Conservation (phyloP, 495 filamentous ascomycete genomes). For the Penicillium dipodomyicola region DNA sequence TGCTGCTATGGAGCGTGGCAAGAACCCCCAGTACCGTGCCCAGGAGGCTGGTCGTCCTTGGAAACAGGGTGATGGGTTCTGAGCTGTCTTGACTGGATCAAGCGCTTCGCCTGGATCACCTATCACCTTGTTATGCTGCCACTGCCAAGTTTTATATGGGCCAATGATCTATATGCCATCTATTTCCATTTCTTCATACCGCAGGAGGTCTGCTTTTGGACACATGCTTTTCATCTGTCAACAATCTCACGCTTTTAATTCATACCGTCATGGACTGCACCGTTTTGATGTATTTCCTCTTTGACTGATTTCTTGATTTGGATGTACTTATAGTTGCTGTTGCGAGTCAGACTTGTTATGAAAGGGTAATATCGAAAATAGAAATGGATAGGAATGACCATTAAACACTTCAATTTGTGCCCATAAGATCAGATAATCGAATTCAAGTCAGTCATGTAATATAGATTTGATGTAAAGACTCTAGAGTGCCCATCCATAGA, state of each 20-base stretch:
- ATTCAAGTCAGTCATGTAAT: not conserved
- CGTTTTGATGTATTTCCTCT: no score
- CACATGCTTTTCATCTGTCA: not conserved
- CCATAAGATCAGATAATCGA: no score
- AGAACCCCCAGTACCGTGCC: conserved; percentile 51
- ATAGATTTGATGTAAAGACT: not conserved
- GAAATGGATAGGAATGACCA: not conserved
- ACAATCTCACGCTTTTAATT: not conserved
- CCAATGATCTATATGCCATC: conserved; percentile 4
- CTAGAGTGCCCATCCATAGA: not conserved
- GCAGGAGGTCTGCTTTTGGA: not conserved
- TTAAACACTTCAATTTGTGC: not conserved
- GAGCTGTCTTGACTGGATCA: conserved; percentile 9
- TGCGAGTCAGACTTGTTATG: not conserved
- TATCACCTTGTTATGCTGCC: not conserved
- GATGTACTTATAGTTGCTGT: not conserved
- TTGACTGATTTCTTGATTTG: not conserved
- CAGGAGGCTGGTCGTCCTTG: conserved; percentile 51
- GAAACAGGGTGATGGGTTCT: conserved; percentile 55
- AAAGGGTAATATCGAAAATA: not conserved
- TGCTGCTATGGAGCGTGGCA: conserved; percentile 50
- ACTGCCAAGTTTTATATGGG: not conserved
- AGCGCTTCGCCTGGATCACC: not conserved
- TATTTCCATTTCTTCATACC: not conserved
- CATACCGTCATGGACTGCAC: not conserved